phyloP scores from a whole-genome alignment of 768 basidiomycete genomes.

The Hebeloma cylindrosporum region DNA sequence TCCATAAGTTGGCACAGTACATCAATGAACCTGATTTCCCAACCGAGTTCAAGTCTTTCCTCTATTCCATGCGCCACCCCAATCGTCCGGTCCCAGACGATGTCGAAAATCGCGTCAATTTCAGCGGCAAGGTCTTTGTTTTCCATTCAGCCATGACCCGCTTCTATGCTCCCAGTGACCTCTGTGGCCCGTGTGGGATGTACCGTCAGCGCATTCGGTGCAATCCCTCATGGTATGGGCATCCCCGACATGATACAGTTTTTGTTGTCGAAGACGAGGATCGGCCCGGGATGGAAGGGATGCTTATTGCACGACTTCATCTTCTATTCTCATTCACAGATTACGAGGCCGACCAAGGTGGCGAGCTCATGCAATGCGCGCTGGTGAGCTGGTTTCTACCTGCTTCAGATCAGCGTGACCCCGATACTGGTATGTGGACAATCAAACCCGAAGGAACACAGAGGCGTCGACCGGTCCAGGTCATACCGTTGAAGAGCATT shows the following conservation, averaged over 20 bases:
- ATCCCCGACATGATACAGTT: too few relatives aligned
- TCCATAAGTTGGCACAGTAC: constrained; percentile 13
- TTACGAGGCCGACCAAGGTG: too few relatives aligned
- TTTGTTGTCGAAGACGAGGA: too few relatives aligned
- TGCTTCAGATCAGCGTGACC: too few relatives aligned
- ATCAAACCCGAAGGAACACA: constrained; percentile 22
- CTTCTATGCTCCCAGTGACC: constrained; percentile 30
- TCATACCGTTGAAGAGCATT: constrained; percentile 24
- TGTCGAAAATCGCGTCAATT: constrained; percentile 8
- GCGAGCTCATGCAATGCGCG: too few relatives aligned
- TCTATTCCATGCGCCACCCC: constrained; percentile 11
- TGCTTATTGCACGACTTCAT: too few relatives aligned
- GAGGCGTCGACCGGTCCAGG: constrained; percentile 7
- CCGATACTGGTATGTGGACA: constrained; percentile 30
- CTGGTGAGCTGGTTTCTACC: too few relatives aligned
- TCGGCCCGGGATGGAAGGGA: too few relatives aligned
- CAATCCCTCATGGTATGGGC: constrained; percentile 21
- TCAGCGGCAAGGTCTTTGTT: constrained; percentile 19
- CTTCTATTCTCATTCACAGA: too few relatives aligned
- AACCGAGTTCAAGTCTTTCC: constrained; percentile 11
- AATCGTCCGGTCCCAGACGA: background rate
- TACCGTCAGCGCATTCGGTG: constrained; percentile 25
- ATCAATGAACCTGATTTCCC: constrained; percentile 13
- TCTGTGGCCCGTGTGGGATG: constrained; percentile 27
- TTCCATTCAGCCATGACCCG: constrained; percentile 24